phyloP scores from a whole-genome alignment of 306 rosid species.

The Inga laurina region DNA sequence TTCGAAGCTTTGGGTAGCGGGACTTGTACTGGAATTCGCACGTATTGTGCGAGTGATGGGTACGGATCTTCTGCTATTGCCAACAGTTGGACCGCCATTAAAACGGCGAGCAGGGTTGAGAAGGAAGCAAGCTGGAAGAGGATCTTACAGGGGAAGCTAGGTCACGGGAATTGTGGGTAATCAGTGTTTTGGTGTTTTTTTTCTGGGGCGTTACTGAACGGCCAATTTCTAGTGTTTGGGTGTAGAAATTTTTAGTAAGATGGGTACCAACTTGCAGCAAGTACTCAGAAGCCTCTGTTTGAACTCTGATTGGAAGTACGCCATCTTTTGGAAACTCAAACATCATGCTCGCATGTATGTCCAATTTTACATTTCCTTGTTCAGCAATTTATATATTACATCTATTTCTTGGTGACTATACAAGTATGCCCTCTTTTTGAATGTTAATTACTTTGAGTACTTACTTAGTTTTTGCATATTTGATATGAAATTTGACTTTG shows the following conservation, averaged over 20 bases:
- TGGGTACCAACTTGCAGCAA: slow-evolving; percentile 72
- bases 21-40: slow-evolving; percentile 35
- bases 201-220: slow-evolving; percentile 23
- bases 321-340: slow-evolving; percentile 94
- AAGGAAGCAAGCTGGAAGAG: slow-evolving; percentile 99
- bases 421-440: slow-evolving; percentile 9
- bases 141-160: slow-evolving; percentile 98
- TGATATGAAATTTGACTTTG: slow-evolving; percentile 21
- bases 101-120: slow-evolving; percentile 98
- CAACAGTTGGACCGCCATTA: slow-evolving; percentile 96
- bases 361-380: background rate
- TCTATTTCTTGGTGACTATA: background rate
- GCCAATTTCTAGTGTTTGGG: slow-evolving; percentile 39
- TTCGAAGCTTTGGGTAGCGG: slow-evolving; percentile 38
- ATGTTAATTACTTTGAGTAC: slow-evolving; percentile 7
- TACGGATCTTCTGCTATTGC: slow-evolving; percentile 66
- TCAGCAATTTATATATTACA: slow-evolving; percentile 1
- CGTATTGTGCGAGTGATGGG: slow-evolving; percentile 67
- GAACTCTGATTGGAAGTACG: slow-evolving; percentile 88
- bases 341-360: slow-evolving; percentile 82
- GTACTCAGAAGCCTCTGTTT: slow-evolving; percentile 77
- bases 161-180: slow-evolving; percentile 27
- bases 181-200: slow-evolving; percentile 34
- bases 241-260: slow-evolving; percentile 43
- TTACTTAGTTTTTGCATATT: slow-evolving; percentile 17